A percentile compares a stretch with the other conserved stretches of the same genome.
Evolutionary conservation across 2,329 filamentous ascomycete genomes (phyloP).

Genomic region (Mycogone perniciosa): DNA sequence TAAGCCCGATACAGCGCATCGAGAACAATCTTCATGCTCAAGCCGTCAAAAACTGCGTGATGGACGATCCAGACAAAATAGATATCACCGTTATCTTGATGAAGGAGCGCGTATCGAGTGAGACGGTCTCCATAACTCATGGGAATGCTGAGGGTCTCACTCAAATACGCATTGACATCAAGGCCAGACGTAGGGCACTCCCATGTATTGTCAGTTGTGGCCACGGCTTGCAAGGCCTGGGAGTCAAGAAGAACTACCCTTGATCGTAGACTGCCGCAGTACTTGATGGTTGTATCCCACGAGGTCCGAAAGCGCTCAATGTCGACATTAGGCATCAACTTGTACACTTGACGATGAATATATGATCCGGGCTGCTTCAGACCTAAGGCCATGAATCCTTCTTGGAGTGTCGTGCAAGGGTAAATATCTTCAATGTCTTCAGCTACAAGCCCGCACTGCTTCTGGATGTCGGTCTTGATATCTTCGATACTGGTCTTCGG

Average conservation of each 20-base stretch:
- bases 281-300: slow-evolving; percentile 16
- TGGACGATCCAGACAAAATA: slow-evolving; percentile 9
- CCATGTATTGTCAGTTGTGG: not conserved
- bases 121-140: slow-evolving; percentile 7
- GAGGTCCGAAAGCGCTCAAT: slow-evolving; percentile 13
- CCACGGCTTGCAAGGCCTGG: not conserved
- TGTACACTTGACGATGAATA: slow-evolving; percentile 6
- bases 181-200: not conserved
- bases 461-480: not conserved
- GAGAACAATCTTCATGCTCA: slow-evolving; percentile 5
- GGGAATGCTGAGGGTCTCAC: not conserved
- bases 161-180: slow-evolving; percentile 3
- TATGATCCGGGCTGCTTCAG: slow-evolving; percentile 7
- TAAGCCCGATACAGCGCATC: slow-evolving; percentile 1
- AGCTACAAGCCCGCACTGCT: not conserved
- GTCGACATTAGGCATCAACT: not conserved
- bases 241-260: slow-evolving; percentile 6
- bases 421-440: slow-evolving; percentile 4
- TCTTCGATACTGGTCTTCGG: not conserved
- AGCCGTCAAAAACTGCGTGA: slow-evolving; percentile 6
- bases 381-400: slow-evolving; percentile 4
- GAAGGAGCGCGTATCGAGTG: not conserved
- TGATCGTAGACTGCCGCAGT: slow-evolving; percentile 5
- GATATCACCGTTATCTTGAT: not conserved
- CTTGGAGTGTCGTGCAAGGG: slow-evolving; percentile 7